Evolutionary conservation across 352 stramenopile genomes (phyloP), one percentile per base, ranked within the genome.

Genomic region (Phytopythium boreale): DNA sequence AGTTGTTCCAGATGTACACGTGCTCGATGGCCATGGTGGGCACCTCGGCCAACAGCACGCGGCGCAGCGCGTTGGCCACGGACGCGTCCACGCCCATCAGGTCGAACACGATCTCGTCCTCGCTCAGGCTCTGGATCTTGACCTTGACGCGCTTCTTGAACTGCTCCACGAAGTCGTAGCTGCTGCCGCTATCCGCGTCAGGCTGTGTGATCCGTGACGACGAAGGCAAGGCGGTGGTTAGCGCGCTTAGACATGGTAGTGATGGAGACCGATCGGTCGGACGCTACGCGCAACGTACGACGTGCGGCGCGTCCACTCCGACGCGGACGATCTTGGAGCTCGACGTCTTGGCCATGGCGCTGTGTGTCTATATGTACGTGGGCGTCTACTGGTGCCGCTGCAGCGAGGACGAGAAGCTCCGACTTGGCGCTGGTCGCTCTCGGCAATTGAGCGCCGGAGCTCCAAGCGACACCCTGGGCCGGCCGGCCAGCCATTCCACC

Each of bases 1-100:
- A 96, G 83, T 98, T 98, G 80, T 96, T 95, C 79, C 88, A 95
- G 61, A 98, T 96, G 77, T 97, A 97, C 52, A 98, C 92, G 67
- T 93, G 90, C 72, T 98, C 92, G 56, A 98, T 98, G 34, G 92
- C 92, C 88, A 98, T 95, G 17, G 92, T 97, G 4, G 92, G 87
- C 58, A 98, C 89, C 67, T 98, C 93, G 5, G 93, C 77, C 7
- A 98, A 72, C 56, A 98, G 60, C 37, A 98, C 97, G 44, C 93
- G 87, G 44, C 93, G 87, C 58, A 98, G 71, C 29, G 93, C 93
- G 66, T 98, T 98, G 43, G 93, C 92, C 27, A 98, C 92, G 22
- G 90, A 96, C 36, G 89, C 89, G 56, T 98, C 93, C 39, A 97
- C 86, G 55, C 90, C 92, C 17, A 97, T 83, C 26, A 98, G 78